Evolutionary conservation across 352 stramenopile genomes (phyloP), one percentile per base, ranked within the genome.

Genomic region (Phytophthora sojae): DNA sequence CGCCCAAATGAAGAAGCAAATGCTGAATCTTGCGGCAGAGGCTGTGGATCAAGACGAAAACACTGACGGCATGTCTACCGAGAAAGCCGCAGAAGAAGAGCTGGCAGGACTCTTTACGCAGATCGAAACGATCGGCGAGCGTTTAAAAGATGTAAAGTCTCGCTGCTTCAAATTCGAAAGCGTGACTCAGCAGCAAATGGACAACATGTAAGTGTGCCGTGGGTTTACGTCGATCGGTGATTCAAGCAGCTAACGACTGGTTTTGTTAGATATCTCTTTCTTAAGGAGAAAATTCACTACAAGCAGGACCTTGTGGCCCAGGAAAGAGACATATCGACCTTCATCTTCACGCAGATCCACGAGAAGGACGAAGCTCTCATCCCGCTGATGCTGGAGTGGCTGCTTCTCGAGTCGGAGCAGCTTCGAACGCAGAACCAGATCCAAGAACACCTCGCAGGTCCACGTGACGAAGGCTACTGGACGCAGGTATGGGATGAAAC

Each of bases 271-370:
- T 93, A 94, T 61, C 69, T 95, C 15, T 95, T 82, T 64, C 66
- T 95, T 9, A 95, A 95, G 52, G 87, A 95, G 55, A 95, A 95
- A 51, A 81, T 95, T 9, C 87, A 95, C 53, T 79, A 85, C 53
- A 76, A 88, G 21, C 75, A 92, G 25, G 87, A 95, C 55, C 76
- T 95, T 11, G 85, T 90, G 4, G 75, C 79, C 0, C 83, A 90
- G 45, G 82, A 93, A 26, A 85, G 79, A 8, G 85, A 91, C 12
- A 93, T 95, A 21, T 79, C 77, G 6, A 52, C 73, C 3, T 92
- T 91, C 55, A 79, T 95, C 39, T 92, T 93, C 64, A 64, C 73
- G 0, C 66, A 88, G 8, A 86, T 95, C 15, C 55, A 81, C 23
- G 71, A 87, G 26, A 82, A 76, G 8, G 85, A 95, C 23, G 79